Conservation (phyloP, 148 eudicot genomes). For the Drosera capensis region DNA sequence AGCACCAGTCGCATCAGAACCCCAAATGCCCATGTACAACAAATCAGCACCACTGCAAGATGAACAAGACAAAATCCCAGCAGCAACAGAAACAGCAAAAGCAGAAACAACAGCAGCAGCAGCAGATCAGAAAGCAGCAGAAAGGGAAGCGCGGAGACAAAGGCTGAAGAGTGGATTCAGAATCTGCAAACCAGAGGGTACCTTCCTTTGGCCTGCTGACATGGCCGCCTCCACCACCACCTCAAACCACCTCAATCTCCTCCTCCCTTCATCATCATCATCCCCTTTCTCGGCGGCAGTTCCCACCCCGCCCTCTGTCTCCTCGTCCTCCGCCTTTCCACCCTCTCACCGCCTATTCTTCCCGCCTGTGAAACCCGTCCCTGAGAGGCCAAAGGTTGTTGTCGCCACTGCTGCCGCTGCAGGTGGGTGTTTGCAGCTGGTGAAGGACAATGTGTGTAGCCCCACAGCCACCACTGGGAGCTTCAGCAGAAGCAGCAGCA, state of each 20-base stretch:
- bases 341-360: background rate
- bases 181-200: constrained; percentile 77
- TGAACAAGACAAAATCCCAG: constrained; percentile 4
- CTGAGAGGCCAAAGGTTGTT: background rate
- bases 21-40: too few species aligned
- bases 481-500: too few species aligned
- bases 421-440: background rate
- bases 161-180: constrained; percentile 82
- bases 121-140: constrained; percentile 20
- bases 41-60: background rate
- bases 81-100: constrained; percentile 2
- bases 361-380: background rate
- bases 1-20: constrained; percentile 9
- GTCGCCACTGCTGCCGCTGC: background rate
- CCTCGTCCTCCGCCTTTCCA: constrained; percentile 28
- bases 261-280: constrained; percentile 9
- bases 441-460: constrained; percentile 1
- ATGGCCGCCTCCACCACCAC: constrained; percentile 11
- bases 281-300: constrained; percentile 28
- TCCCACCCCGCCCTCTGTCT: constrained; percentile 68
- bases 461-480: too few species aligned
- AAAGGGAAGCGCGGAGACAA: constrained; percentile 41
- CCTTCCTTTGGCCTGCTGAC: constrained; percentile 79
- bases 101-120: constrained; percentile 5
- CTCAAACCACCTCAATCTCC: too few species aligned